A percentile compares a stretch with the other conserved stretches of the same genome.
Conservation (phyloP, 208 protist genomes). For the Acanthamoeba lenticulata region DNA sequence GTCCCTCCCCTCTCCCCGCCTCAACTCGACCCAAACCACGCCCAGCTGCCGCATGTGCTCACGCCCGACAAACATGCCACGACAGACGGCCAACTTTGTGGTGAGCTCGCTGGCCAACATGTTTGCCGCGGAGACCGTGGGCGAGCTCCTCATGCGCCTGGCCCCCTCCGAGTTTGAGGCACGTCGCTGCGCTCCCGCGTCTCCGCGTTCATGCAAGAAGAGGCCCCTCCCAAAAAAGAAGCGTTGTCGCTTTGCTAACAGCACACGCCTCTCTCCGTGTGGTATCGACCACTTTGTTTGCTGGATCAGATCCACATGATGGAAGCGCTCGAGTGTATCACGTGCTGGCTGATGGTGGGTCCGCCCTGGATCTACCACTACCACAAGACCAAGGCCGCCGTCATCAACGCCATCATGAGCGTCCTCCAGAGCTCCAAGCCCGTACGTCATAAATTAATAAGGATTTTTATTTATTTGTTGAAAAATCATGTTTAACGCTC, state of each 20-base stretch:
- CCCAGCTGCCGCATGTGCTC: background rate
- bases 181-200: background rate
- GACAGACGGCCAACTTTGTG: slow-evolving; percentile 54
- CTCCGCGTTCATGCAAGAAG: background rate
- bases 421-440: background rate
- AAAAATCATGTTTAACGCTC: background rate
- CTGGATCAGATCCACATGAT: slow-evolving; percentile 35
- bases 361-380: slow-evolving; percentile 3
- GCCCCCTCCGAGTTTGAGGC: slow-evolving; percentile 7
- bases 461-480: background rate
- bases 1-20: background rate
- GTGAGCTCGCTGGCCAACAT: slow-evolving; percentile 38
- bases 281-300: background rate
- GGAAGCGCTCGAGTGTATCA: slow-evolving; percentile 29
- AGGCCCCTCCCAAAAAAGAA: background rate
- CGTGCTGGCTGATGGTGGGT: slow-evolving; percentile 26
- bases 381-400: background rate
- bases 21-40: background rate
- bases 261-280: background rate
- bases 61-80: too few species aligned
- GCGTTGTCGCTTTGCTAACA: background rate
- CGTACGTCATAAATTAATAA: background rate
- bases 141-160: background rate
- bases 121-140: background rate
- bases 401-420: slow-evolving; percentile 46